These are phyloP conservation scores for Paecilomyces sp. DNA, from an alignment of 2,329 filamentous ascomycete genomes.

Conservation along the genomic window DNA sequence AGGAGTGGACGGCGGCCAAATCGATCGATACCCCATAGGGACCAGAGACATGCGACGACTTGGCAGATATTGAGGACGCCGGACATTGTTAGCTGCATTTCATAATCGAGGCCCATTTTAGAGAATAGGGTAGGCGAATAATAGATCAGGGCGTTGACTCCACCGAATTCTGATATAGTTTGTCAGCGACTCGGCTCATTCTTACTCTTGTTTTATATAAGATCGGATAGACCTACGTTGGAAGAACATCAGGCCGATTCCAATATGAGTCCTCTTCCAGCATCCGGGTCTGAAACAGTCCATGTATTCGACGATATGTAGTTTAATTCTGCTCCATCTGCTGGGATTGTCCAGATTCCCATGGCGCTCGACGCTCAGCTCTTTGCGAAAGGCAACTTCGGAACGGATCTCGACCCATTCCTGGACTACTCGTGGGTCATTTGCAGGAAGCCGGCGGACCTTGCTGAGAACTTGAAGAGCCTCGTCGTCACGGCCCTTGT, in stretches of 20 bases:
- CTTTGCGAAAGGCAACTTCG: conserved; percentile 43
- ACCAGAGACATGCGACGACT: conserved; percentile 20
- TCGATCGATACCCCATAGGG: conserved; percentile 23
- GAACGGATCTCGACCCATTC: conserved; percentile 44
- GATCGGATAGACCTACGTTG: conserved; percentile 39
- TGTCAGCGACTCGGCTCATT: conserved; percentile 22
- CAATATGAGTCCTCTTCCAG: conserved; percentile 40
- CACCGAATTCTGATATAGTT: conserved; percentile 12
- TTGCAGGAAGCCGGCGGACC: conserved; percentile 39
- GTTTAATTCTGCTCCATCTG: conserved; percentile 23
- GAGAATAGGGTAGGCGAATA: conserved; percentile 36
- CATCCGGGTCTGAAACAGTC: conserved; percentile 42
- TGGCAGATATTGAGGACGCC: conserved; percentile 28
- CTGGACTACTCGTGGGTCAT: conserved; percentile 40
- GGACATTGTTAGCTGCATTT: conserved; percentile 8
- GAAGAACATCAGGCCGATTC: conserved; percentile 45
- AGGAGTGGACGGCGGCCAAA: conserved; percentile 21
- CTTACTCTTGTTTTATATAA: conserved; percentile 41
- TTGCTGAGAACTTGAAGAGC: conserved; percentile 35
- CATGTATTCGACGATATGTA: conserved; percentile 5
- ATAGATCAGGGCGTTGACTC: conserved; percentile 44
- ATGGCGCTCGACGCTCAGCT: conserved; percentile 30
- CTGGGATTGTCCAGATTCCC: conserved; percentile 36
- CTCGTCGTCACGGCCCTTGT: conserved; percentile 37
- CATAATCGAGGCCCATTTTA: neutral